Evolutionary conservation across 441 rosid species (phyloP), one percentile per base, ranked within the genome.

Genomic region (Croton laevigatus): DNA sequence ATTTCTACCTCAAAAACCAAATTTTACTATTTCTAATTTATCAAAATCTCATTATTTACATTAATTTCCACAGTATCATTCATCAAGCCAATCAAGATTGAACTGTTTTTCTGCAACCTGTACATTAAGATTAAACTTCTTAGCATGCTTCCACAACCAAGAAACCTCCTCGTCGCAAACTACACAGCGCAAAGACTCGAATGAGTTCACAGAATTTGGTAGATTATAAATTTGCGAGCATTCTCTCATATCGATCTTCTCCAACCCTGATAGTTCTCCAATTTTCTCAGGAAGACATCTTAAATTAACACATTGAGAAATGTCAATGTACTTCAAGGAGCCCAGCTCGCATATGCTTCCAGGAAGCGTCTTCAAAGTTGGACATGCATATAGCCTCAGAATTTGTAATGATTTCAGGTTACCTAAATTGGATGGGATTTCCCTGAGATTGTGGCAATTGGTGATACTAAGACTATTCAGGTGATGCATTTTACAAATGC

Each of bases 241-340:
- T 69, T 93, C 98, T 71, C 96, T 88, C 98, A 93, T 89, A 84
- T 91, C 96, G 3, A 91, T 88, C 87, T 89, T 91, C 82, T 89
- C 96, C 66, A 93, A 79, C 62, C 70, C 82, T 37, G 53, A 65
- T 71, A 89, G 69, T 44, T 71, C 78, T 44, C 91, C 90, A 0
- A 91, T 86, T 51, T 79, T 75, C 45, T 84, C 81, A 1, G 97
- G 98, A 61, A 93, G 93, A 64, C 73, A 45, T 42, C 57, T 65
- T 78, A 93, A 53, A 69, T 76, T 86, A 37, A 91, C 82, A 65
- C 98, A 91, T 46, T 89, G 91, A 6, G 94, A 89, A 55, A 93
- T 79, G 74, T 93, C 96, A 0, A 93, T 78, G 82, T 88, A 91
- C 74, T 87, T 81, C 68, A 93, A 80, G 63, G 60, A 2, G 22